Evolutionary conservation across 192 early-diverging fungal species (phyloP), one percentile per base, ranked within the genome.

Genomic region (Rhizophagus sp.): DNA sequence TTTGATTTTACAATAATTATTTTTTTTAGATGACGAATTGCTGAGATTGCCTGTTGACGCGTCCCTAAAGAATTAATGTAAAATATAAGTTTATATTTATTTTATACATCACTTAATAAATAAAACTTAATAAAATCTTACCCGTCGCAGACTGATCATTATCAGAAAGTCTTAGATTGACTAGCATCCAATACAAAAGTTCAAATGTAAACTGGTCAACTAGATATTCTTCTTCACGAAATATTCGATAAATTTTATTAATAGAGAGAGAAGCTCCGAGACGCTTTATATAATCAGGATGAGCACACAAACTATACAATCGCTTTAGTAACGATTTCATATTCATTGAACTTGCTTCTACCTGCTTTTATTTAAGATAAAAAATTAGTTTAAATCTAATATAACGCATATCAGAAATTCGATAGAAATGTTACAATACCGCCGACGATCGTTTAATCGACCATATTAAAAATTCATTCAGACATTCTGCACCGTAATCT

Each of bases 401-500:
- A 77, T 39, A 12, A 69, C 15, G 62, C 1, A 74, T 36, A 50
- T 36, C 3, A 34, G 4, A 33, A 17, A 27, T 7, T 41, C 39
- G 0, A 41, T n/a, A 62, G 4, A 30, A 27, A 34, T 27, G 62
- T 30, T 15, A 68, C 4, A 19, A 61, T 85, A 85, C 86, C 63
- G 87, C 76, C 12, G 84, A 80, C 1, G 88, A 85, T 75, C 93
- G 93, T 73, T 94, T 94, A 76, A 95, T 90, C 0, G 92, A 92
- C 90, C 91, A 95, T 76, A 88, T 88, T 27, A 93, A 84, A 82
- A 94, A 95, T 79, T 95, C 94, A 34, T 88, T 82, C 0, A 93
- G 76, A 64, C 94, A 94, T 67, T 94, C 91, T 1, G 91, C 91
- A 19, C 92, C 92, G 81, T 92, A 94, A 76, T 95, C 94, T 33